Evolutionary conservation across 31 red algal genomes (phyloP).

Genomic region (Odonthalia washingtoniensis): DNA sequence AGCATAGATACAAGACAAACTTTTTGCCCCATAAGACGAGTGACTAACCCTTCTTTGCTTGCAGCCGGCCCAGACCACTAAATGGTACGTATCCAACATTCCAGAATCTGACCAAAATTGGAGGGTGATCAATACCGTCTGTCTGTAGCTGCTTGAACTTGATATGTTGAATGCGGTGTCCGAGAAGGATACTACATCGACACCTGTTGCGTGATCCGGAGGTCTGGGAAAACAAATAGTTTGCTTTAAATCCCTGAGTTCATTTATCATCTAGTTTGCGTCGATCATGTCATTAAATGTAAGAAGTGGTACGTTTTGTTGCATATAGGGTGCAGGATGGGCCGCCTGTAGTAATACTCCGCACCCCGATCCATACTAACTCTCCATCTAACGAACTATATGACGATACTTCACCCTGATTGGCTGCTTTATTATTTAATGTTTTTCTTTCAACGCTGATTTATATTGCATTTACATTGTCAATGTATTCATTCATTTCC

Average conservation of each 20-base stretch:
- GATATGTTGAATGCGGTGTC: conserved; percentile 58
- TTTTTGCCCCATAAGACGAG: neutral
- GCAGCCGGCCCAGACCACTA: neutral
- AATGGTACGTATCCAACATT: neutral
- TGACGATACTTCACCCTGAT: too few relatives aligned
- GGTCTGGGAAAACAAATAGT: too few relatives aligned
- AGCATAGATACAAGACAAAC: neutral
- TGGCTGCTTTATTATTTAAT: too few relatives aligned
- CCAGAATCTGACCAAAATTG: neutral
- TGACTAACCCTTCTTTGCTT: conserved; percentile 4
- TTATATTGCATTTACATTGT: too few relatives aligned
- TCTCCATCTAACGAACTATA: neutral
- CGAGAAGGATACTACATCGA: conserved; percentile 47
- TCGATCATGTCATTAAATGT: too few relatives aligned
- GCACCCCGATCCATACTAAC: neutral
- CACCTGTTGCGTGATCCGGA: too few relatives aligned
- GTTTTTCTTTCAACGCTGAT: too few relatives aligned
- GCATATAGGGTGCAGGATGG: neutral
- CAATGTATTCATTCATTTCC: too few relatives aligned
- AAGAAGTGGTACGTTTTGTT: conserved; percentile 20
- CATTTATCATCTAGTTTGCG: too few relatives aligned
- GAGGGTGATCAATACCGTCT: conserved; percentile 25
- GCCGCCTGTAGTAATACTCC: neutral
- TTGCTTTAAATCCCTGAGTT: too few relatives aligned
- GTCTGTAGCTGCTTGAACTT: conserved; percentile 3